Evolutionary conservation across 768 basidiomycete genomes (phyloP).

Genomic region (Lanmaoa pseudosensibilis): DNA sequence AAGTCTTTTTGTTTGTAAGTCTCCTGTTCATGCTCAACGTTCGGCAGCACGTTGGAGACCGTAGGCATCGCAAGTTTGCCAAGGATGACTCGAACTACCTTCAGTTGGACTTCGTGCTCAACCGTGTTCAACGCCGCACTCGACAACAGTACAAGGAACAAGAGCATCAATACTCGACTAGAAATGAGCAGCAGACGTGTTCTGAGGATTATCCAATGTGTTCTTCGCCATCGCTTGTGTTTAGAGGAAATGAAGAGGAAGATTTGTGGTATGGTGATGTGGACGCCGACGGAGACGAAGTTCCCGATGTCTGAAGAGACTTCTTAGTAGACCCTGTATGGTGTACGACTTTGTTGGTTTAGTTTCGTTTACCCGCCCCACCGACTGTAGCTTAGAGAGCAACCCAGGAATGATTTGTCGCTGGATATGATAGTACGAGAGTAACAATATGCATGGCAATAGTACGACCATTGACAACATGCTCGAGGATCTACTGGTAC

Average conservation of each 20-base stretch:
- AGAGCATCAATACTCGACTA: conserved; percentile 10
- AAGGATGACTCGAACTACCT: conserved; percentile 72
- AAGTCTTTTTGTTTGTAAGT: conserved; percentile 15
- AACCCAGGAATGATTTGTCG: neutral
- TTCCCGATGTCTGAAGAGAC: conserved; percentile 20
- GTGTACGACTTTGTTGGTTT: conserved; percentile 25
- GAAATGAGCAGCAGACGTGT: conserved; percentile 8
- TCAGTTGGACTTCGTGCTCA: conserved; percentile 74
- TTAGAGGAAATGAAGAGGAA: conserved; percentile 16
- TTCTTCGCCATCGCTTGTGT: conserved; percentile 17
- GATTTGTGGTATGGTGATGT: conserved; percentile 22
- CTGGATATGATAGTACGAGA: neutral
- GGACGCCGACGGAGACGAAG: conserved; percentile 23
- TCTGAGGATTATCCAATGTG: conserved; percentile 27
- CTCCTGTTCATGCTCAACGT: conserved; percentile 1
- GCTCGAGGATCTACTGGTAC: no score
- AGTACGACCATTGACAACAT: no score
- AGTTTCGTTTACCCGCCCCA: conserved; percentile 11
- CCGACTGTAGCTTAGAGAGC: conserved; percentile 26
- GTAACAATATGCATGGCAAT: neutral
- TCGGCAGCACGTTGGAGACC: conserved; percentile 66
- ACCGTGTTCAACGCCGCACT: conserved; percentile 54
- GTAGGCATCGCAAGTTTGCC: conserved; percentile 83
- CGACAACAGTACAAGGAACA: conserved; percentile 30
- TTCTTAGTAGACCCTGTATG: conserved; percentile 1